A percentile compares a stretch with the other conserved stretches of the same genome.
phyloP scores from a whole-genome alignment of 2,329 filamentous ascomycete genomes.

The Knoxdaviesia capensis region DNA sequence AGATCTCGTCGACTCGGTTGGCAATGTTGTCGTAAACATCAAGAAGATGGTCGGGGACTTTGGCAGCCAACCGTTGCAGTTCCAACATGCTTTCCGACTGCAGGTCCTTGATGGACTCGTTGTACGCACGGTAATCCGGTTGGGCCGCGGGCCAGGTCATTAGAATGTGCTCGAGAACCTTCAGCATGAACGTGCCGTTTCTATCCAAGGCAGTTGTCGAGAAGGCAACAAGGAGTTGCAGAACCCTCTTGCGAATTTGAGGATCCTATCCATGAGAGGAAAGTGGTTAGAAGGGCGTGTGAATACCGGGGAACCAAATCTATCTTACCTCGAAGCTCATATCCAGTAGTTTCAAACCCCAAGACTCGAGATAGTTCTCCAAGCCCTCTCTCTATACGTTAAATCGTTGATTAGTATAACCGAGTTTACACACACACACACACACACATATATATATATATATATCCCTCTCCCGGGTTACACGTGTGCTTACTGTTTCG shows the following conservation, averaged over 20 bases:
- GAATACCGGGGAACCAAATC: neutral
- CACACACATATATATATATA: too few species aligned
- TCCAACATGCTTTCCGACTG: slow-evolving; percentile 73
- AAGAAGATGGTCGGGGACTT: slow-evolving; percentile 79
- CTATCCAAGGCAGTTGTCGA: slow-evolving; percentile 63
- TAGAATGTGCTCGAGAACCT: slow-evolving; percentile 78
- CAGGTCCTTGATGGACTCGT: slow-evolving; percentile 76
- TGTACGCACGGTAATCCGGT: slow-evolving; percentile 52
- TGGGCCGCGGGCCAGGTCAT: slow-evolving; percentile 60
- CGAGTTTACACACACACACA: neutral
- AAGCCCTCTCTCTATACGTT: slow-evolving; percentile 17
- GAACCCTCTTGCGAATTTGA: slow-evolving; percentile 58
- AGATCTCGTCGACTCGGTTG: slow-evolving; percentile 61
- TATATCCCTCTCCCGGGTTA: too few species aligned
- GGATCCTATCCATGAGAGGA: slow-evolving; percentile 36
- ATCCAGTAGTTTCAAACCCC: slow-evolving; percentile 52
- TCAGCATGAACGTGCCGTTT: slow-evolving; percentile 64
- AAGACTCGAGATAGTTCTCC: slow-evolving; percentile 45
- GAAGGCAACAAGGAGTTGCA: slow-evolving; percentile 69
- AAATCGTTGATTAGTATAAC: neutral
- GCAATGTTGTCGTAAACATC: slow-evolving; percentile 78
- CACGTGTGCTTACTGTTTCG: neutral
- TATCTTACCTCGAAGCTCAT: slow-evolving; percentile 42
- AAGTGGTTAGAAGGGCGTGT: neutral
- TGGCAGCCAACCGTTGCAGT: slow-evolving; percentile 68